These are phyloP conservation scores for Chrysanthemum lavandulifolium DNA, from an alignment of 129 eudicot species.

Conservation along the genomic window DNA sequence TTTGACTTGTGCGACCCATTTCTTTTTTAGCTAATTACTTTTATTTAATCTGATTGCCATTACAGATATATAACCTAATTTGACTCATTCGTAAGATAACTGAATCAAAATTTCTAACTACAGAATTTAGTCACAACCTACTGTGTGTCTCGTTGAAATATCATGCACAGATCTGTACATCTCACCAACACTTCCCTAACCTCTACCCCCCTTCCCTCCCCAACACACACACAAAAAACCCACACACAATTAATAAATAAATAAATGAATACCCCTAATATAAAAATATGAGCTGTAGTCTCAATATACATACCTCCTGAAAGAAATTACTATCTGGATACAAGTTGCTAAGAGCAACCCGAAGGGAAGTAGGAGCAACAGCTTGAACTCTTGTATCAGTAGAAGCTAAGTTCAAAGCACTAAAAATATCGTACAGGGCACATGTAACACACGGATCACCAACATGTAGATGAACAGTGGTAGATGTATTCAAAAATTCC, in stretches of 20 bases:
- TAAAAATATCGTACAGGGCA: constrained; percentile 75
- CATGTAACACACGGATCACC: constrained; percentile 98
- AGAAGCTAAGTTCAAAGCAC: constrained; percentile 61
- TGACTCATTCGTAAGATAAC: too few species aligned
- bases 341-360: constrained; percentile 91
- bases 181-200: neutral
- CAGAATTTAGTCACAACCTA: neutral
- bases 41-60: too few species aligned
- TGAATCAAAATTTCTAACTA: too few species aligned
- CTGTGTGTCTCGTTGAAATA: neutral
- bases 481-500: constrained; percentile 68
- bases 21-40: too few species aligned
- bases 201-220: too few species aligned
- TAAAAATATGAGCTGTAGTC: neutral
- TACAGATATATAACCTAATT: too few species aligned
- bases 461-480: constrained; percentile 73
- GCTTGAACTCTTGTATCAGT: constrained; percentile 60
- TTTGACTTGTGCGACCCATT: too few species aligned
- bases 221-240: too few species aligned
- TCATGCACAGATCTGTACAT: neutral
- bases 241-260: neutral
- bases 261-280: neutral
- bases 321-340: constrained; percentile 96
- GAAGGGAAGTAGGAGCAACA: constrained; percentile 82
- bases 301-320: constrained; percentile 63